Conservation (phyloP, 306 rosid genomes). For the Rubus parviflorus region DNA sequence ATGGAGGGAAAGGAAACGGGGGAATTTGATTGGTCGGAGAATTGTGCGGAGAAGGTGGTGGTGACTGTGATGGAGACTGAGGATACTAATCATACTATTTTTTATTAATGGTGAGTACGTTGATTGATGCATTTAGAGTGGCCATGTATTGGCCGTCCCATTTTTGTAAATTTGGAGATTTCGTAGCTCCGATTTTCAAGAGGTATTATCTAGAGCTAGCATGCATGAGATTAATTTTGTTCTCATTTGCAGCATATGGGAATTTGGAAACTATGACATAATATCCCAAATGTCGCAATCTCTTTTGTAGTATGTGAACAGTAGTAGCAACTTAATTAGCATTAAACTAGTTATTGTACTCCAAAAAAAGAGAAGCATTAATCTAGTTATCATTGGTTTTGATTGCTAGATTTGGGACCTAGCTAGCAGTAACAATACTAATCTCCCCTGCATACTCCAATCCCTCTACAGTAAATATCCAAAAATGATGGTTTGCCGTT, state of each 20-base stretch:
- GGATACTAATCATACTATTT: too few species aligned
- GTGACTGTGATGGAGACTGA: not conserved
- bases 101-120: too few species aligned
- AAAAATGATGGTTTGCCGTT: too few species aligned
- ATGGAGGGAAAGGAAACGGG: not conserved
- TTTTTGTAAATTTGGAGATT: too few species aligned
- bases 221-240: not conserved
- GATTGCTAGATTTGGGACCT: not conserved
- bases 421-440: not conserved
- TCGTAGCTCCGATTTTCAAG: too few species aligned
- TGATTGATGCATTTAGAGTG: too few species aligned
- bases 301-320: not conserved
- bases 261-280: not conserved
- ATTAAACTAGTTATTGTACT: too few species aligned
- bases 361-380: too few species aligned
- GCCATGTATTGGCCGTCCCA: too few species aligned
- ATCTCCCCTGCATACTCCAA: not conserved
- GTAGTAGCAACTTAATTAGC: too few species aligned
- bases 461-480: not conserved
- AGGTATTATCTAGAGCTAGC: slow-evolving; percentile 4
- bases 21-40: not conserved
- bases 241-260: not conserved
- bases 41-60: not conserved
- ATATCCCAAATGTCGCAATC: not conserved
- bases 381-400: not conserved